Evolutionary conservation across 331 rosid species (phyloP), one percentile per base, ranked within the genome.

Genomic region (Ulmus americana): DNA sequence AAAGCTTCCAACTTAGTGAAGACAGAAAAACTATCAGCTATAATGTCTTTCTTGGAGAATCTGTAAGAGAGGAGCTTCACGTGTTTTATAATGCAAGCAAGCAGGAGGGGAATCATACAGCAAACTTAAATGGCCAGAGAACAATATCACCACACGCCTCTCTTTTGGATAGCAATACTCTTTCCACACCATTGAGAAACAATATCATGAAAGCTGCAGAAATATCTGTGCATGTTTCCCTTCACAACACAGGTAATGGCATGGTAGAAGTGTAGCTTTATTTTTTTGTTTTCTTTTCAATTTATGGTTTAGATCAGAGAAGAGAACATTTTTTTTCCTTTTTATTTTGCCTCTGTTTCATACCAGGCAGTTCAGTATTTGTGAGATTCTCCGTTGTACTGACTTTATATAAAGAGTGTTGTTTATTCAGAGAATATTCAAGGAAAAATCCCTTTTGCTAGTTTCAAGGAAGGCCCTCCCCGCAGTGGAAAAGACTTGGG

Each of bases 21-120:
- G 75, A 61, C 57, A 79, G 38, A 38, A 54, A 72, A 69, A 11
- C 77, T 41, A 65, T 76, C 55, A 83, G 64, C 55, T 64, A 43
- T 38, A 52, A 57, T 63, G 50, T 60, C 53, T 46, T 77, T 59
- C 51, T 65, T 69, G 84, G 80, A 58, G 95, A 82, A 76, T 66
- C 86, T 3, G 82, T 11, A 0, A 90, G 95, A 74, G 80, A 90
- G 61, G 95, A 83, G 75, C 84, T 94, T 69, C 80, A 94, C 85
- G 81, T 78, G 85, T 87, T 94, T 73, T 94, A 85, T 68, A 80
- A 83, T 71, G 78, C 45, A 45, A 80, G 78, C 63, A 72, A 74
- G 56, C 59, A 77, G 12, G 68, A 65, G 44, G 39, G 20, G 1
- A 75, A 70, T 39, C 74, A 76, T 59, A 70, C 45, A 70, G 59